Evolutionary conservation across 1,284 basidiomycete genomes (phyloP).

Genomic region (Grifola frondosa): DNA sequence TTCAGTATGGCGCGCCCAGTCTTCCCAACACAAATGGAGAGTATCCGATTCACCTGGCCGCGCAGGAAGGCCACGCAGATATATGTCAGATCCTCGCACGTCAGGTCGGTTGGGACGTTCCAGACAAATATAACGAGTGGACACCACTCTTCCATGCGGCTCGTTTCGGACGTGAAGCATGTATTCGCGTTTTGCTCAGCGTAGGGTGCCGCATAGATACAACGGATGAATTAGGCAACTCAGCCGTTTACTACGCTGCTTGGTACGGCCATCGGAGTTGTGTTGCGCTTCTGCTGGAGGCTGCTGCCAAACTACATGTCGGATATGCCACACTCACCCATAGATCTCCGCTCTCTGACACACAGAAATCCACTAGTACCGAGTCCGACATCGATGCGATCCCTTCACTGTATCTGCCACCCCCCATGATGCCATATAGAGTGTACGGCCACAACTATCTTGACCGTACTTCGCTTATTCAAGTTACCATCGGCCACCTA

Average conservation of each 20-base stretch:
- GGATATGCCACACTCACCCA: conserved; percentile 18
- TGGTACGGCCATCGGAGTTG: conserved; percentile 94
- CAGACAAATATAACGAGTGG: conserved; percentile 98
- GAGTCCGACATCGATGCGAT: conserved; percentile 88
- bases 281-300: conserved; percentile 71
- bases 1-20: conserved; percentile 77
- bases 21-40: conserved; percentile 92
- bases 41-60: conserved; percentile 96
- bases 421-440: conserved; percentile 96
- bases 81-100: conserved; percentile 80
- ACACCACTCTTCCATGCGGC: conserved; percentile 97
- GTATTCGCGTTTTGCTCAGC: conserved; percentile 76
- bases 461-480: conserved; percentile 85
- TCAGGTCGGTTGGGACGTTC: conserved; percentile 81
- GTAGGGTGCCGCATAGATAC: conserved; percentile 77
- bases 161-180: conserved; percentile 80
- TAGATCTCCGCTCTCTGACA: conserved; percentile 32
- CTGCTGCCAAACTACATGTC: conserved; percentile 28
- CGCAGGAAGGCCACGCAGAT: conserved; percentile 88
- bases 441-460: conserved; percentile 92
- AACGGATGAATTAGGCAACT: conserved; percentile 84
- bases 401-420: conserved; percentile 90
- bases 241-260: conserved; percentile 92
- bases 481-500: conserved; percentile 82
- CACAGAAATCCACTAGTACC: conserved; percentile 37